Evolutionary conservation across 345 rosid species (phyloP).

Genomic region (Viola odorata): DNA sequence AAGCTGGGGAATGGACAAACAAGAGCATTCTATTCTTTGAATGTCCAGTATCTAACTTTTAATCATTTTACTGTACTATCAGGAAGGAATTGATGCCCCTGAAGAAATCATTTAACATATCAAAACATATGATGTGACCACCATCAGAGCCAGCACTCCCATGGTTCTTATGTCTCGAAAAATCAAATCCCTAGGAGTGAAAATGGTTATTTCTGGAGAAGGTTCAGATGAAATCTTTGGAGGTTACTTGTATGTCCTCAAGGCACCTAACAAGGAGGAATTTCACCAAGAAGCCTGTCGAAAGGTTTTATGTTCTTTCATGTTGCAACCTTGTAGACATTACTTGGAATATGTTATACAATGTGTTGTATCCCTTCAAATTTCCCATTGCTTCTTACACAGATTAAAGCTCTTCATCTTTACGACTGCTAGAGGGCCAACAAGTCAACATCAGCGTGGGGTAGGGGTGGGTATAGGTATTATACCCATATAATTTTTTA

Average conservation of each 20-base stretch:
- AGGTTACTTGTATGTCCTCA: conserved; percentile 77
- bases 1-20: conserved; percentile 1
- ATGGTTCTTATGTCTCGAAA: conserved; percentile 91
- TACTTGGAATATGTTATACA: conserved; percentile 2
- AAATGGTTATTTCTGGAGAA: conserved; percentile 88
- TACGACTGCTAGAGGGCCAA: conserved; percentile 89
- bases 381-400: conserved; percentile 20
- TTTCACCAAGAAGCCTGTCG: conserved; percentile 76
- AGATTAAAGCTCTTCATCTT: conserved; percentile 83
- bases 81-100: conserved; percentile 83
- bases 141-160: conserved; percentile 81
- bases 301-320: conserved; percentile 39
- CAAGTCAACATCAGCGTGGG: conserved; percentile 86
- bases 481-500: too few relatives aligned
- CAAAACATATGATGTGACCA: conserved; percentile 83
- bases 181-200: conserved; percentile 80
- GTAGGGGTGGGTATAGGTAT: conserved; percentile 82
- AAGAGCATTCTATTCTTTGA: background rate
- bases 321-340: background rate
- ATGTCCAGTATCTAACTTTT: background rate
- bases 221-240: conserved; percentile 89
- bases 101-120: conserved; percentile 83
- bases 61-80: conserved; percentile 20
- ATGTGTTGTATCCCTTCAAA: conserved; percentile 5
- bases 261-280: conserved; percentile 77